phyloP scores from a whole-genome alignment of 2,329 filamentous ascomycete species.

The Cladorrhinum sp. region DNA sequence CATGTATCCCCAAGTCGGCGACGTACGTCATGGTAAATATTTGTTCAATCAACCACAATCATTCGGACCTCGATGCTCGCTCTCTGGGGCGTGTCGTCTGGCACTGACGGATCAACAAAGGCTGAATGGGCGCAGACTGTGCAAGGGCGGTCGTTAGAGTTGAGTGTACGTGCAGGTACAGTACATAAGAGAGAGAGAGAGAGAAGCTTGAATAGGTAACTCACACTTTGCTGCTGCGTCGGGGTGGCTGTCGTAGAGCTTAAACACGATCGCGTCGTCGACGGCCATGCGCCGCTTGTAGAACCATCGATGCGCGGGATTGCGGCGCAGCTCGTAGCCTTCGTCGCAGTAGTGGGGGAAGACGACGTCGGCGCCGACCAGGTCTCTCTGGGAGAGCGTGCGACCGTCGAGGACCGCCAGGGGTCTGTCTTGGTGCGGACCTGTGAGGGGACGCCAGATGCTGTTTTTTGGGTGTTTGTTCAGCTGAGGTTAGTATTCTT shows the following conservation, averaged over 20 bases:
- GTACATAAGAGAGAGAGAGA: too few relatives aligned
- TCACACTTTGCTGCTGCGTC: constrained; percentile 9
- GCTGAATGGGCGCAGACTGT: constrained; percentile 19
- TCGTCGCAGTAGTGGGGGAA: constrained; percentile 19
- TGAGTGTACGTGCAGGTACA: too few relatives aligned
- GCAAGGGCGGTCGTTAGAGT: too few relatives aligned
- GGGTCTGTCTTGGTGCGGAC: constrained; percentile 13
- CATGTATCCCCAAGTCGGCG: too few relatives aligned
- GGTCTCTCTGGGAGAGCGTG: constrained; percentile 6
- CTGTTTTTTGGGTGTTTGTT: background rate
- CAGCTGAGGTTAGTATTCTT: background rate
- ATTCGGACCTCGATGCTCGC: constrained; percentile 18
- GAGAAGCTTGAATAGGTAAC: constrained; percentile 1
- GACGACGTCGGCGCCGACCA: constrained; percentile 8
- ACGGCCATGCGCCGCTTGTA: constrained; percentile 13
- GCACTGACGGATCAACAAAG: constrained; percentile 14
- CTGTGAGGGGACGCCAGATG: constrained; percentile 15
- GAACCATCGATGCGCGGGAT: constrained; percentile 17
- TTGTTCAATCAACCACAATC: constrained; percentile 12
- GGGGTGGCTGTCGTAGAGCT: constrained; percentile 14
- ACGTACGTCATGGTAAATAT: too few relatives aligned
- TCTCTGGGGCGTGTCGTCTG: background rate
- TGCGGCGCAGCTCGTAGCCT: constrained; percentile 17
- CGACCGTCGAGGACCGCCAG: constrained; percentile 14
- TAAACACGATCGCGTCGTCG: constrained; percentile 19